These are phyloP conservation scores for Paramecium sexaurelia DNA, from an alignment of 73 alveolate species.

Conservation along the genomic window DNA sequence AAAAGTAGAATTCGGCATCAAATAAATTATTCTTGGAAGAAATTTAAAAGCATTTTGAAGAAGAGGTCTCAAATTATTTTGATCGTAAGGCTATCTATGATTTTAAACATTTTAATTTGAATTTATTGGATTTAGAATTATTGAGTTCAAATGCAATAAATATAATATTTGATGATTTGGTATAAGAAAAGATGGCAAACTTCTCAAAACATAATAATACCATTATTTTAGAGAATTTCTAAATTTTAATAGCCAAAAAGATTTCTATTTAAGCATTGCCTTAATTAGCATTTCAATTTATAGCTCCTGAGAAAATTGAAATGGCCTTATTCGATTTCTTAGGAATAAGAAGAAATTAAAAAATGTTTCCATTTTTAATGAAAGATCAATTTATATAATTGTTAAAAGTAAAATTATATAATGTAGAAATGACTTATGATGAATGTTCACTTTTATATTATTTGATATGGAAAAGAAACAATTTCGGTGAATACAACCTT, in stretches of 20 bases:
- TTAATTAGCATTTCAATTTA: constrained; percentile 6
- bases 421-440: constrained; percentile 38
- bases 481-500: constrained; percentile 12
- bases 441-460: background rate
- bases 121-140: constrained; percentile 15
- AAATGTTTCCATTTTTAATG: constrained; percentile 24
- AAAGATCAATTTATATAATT: background rate
- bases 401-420: background rate
- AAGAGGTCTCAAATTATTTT: background rate
- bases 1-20: background rate
- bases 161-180: background rate
- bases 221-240: constrained; percentile 22
- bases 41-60: constrained; percentile 15
- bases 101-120: background rate
- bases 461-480: constrained; percentile 27
- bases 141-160: background rate
- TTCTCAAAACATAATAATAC: background rate
- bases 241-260: constrained; percentile 39
- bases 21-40: constrained; percentile 12
- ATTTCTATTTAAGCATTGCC: constrained; percentile 4
- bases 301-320: constrained; percentile 10
- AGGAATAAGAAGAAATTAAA: constrained; percentile 3
- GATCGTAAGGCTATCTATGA: constrained; percentile 35
- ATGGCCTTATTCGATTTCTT: constrained; percentile 11
- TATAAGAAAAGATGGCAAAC: background rate